phyloP scores from a whole-genome alignment of 2,329 filamentous ascomycete genomes.

The Geoglossum cookeanum region DNA sequence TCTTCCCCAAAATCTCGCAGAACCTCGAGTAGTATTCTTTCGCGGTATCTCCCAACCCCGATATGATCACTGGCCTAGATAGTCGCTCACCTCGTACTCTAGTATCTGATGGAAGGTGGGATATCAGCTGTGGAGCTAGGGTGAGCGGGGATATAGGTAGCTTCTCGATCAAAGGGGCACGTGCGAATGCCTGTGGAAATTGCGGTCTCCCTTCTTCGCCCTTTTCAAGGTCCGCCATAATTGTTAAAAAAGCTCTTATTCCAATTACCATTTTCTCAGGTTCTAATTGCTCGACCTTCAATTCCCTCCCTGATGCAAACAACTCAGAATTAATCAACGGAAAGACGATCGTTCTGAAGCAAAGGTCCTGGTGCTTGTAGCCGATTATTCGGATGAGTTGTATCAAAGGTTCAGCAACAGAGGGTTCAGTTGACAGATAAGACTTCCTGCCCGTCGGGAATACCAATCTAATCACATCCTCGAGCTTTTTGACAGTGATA shows the following conservation, averaged over 20 bases:
- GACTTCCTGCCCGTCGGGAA: constrained; percentile 64
- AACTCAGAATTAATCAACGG: constrained; percentile 82
- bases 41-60: constrained; percentile 51
- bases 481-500: constrained; percentile 56
- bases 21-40: constrained; percentile 79
- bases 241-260: constrained; percentile 79
- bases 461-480: constrained; percentile 73
- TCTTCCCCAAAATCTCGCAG: constrained; percentile 86
- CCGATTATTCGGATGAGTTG: constrained; percentile 90
- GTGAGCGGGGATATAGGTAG: constrained; percentile 18
- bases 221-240: constrained; percentile 84
- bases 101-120: constrained; percentile 16
- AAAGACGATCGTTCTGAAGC: constrained; percentile 84
- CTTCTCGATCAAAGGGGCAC: constrained; percentile 24
- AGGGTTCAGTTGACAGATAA: constrained; percentile 62
- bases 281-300: constrained; percentile 81
- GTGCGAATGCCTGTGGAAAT: constrained; percentile 51
- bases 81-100: constrained; percentile 39
- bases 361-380: constrained; percentile 83
- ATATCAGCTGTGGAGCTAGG: constrained; percentile 30
- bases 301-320: constrained; percentile 57
- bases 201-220: constrained; percentile 59
- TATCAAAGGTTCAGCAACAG: constrained; percentile 76
- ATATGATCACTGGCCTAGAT: constrained; percentile 41
- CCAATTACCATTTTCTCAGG: constrained; percentile 96